Evolutionary conservation across 768 basidiomycete genomes (phyloP).

Genomic region (Naganishia vishniacii): DNA sequence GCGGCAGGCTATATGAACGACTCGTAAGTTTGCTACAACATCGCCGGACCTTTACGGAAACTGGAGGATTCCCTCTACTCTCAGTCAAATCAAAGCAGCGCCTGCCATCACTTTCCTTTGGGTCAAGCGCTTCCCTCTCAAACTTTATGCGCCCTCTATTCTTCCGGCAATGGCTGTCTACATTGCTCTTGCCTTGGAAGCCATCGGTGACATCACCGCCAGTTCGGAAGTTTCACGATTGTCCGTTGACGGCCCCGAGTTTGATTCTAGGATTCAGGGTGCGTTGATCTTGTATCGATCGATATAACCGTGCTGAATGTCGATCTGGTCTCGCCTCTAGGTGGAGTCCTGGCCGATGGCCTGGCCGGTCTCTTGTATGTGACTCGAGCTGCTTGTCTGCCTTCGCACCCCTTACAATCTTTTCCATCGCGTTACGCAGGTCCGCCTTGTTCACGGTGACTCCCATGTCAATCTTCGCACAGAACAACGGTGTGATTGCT

Average conservation of each 20-base stretch:
- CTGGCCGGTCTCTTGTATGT: constrained; percentile 61
- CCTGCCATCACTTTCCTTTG: constrained; percentile 79
- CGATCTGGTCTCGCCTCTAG: too few relatives aligned
- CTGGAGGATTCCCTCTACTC: constrained; percentile 17
- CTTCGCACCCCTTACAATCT: neutral
- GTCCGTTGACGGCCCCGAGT: constrained; percentile 66
- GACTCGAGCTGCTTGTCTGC: neutral
- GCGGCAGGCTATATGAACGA: constrained; percentile 69
- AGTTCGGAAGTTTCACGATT: constrained; percentile 74
- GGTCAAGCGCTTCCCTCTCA: constrained; percentile 71
- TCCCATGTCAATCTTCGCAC: constrained; percentile 72
- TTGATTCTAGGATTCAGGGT: constrained; percentile 76
- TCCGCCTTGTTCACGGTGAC: constrained; percentile 76
- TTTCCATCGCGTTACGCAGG: neutral
- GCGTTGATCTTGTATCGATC: neutral
- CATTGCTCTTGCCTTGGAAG: constrained; percentile 72
- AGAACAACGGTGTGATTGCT: constrained; percentile 56
- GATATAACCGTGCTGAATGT: too few relatives aligned
- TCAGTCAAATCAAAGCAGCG: constrained; percentile 60
- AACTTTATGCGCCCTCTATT: constrained; percentile 67
- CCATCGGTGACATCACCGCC: constrained; percentile 69
- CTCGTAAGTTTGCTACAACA: neutral
- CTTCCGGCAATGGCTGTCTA: constrained; percentile 63
- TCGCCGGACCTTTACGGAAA: too few relatives aligned
- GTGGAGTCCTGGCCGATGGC: constrained; percentile 70